Conservation (phyloP, 2,329 filamentous ascomycete species). For the Colletotrichum scovillei region DNA sequence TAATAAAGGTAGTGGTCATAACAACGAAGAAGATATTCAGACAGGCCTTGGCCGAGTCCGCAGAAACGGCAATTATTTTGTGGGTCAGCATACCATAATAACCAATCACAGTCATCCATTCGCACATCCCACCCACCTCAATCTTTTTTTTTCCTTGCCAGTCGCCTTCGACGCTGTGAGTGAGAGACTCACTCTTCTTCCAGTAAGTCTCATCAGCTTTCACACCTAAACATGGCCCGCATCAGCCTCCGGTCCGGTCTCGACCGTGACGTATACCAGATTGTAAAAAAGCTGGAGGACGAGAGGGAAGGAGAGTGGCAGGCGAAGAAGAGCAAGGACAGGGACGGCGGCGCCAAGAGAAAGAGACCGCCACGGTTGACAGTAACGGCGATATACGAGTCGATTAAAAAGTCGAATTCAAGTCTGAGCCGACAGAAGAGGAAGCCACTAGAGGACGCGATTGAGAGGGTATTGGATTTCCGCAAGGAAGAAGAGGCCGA, state of each 20-base stretch:
- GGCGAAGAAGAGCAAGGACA: slow-evolving; percentile 38
- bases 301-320: slow-evolving; percentile 62
- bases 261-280: slow-evolving; percentile 81
- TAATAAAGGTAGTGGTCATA: no score
- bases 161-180: not conserved
- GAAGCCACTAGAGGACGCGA: slow-evolving; percentile 82
- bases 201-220: not conserved
- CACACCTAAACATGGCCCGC: slow-evolving; percentile 15
- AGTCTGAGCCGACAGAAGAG: slow-evolving; percentile 86
- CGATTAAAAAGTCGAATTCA: slow-evolving; percentile 87
- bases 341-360: slow-evolving; percentile 69
- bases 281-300: slow-evolving; percentile 81
- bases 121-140: not conserved
- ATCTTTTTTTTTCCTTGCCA: not conserved
- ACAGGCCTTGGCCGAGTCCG: not conserved
- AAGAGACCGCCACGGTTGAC: slow-evolving; percentile 54
- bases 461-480: slow-evolving; percentile 83
- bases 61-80: not conserved
- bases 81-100: accelerated
- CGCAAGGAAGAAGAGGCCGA: slow-evolving; percentile 73
- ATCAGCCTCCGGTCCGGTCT: slow-evolving; percentile 64
- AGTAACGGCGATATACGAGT: slow-evolving; percentile 72
- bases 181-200: not conserved
- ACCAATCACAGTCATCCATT: not conserved
- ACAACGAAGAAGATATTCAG: no score